Evolutionary conservation across 352 stramenopile species (phyloP).

Genomic region (Phytopythium helicoides): DNA sequence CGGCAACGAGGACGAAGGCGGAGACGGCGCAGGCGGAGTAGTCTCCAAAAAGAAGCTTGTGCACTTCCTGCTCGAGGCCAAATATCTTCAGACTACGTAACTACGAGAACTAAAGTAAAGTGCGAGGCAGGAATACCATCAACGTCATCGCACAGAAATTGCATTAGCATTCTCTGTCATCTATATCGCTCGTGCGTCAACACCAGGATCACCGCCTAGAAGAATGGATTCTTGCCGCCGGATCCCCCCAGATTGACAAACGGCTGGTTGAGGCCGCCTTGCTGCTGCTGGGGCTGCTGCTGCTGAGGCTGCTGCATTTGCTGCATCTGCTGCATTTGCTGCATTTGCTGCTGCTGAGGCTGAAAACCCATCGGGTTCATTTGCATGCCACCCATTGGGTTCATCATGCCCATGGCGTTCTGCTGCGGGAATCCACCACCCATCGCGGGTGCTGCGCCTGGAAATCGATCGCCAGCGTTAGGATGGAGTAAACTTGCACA

Average conservation of each 20-base stretch:
- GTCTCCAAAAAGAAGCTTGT: slow-evolving; percentile 28
- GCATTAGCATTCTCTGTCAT: slow-evolving; percentile 13
- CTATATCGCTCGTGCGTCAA: slow-evolving; percentile 10
- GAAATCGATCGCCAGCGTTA: too few species aligned
- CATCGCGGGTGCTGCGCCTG: slow-evolving; percentile 26
- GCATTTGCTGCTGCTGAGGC: slow-evolving; percentile 4
- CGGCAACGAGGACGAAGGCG: not conserved
- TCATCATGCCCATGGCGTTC: slow-evolving; percentile 65
- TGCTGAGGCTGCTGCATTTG: slow-evolving; percentile 26
- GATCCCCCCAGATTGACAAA: slow-evolving; percentile 70
- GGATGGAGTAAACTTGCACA: not conserved
- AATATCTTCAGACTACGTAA: slow-evolving; percentile 10
- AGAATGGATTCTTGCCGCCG: slow-evolving; percentile 42
- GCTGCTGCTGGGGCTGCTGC: slow-evolving; percentile 35
- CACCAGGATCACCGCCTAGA: slow-evolving; percentile 15
- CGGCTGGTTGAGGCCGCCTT: slow-evolving; percentile 63
- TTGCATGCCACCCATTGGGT: slow-evolving; percentile 51
- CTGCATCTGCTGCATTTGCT: slow-evolving; percentile 22
- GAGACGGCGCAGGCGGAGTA: slow-evolving; percentile 2
- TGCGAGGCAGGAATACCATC: slow-evolving; percentile 7
- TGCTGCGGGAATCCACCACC: slow-evolving; percentile 38
- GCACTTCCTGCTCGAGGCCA: slow-evolving; percentile 30
- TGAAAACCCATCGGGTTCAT: slow-evolving; percentile 29
- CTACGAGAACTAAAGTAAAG: too few species aligned
- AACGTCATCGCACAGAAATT: slow-evolving; percentile 8